Conservation (phyloP, 202 grass and related monocot genomes). For the Panicum hallii region DNA sequence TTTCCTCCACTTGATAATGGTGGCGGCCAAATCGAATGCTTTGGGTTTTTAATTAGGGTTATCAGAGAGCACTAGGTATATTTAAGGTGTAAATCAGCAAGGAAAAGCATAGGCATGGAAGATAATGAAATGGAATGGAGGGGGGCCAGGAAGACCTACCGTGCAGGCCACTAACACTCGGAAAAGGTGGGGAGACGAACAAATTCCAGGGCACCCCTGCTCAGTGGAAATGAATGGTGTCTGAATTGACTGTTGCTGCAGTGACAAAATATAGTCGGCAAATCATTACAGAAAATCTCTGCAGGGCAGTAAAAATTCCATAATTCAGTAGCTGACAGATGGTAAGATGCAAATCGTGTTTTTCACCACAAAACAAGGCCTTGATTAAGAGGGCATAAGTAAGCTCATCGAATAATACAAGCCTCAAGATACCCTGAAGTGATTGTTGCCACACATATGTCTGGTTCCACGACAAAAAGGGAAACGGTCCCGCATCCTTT, state of each 20-base stretch:
- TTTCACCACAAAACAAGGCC: constrained; percentile 37
- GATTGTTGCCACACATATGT: constrained; percentile 47
- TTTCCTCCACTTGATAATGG: constrained; percentile 61
- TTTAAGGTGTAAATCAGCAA: constrained; percentile 51
- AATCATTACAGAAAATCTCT: constrained; percentile 54
- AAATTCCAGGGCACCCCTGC: constrained; percentile 49
- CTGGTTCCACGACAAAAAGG: constrained; percentile 25
- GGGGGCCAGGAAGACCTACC: constrained; percentile 47
- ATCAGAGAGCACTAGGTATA: constrained; percentile 63
- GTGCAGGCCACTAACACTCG: constrained; percentile 42
- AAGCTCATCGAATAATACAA: constrained; percentile 49
- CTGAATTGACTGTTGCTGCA: constrained; percentile 57
- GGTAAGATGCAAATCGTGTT: constrained; percentile 32
- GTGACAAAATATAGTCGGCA: constrained; percentile 49
- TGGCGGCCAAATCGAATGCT: constrained; percentile 59
- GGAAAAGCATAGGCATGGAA: constrained; percentile 47
- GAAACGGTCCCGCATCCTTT: constrained; percentile 40
- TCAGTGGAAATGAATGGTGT: constrained; percentile 49
- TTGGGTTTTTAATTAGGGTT: constrained; percentile 50
- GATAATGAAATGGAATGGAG: constrained; percentile 45
- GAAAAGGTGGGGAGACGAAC: constrained; percentile 44
- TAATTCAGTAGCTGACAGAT: constrained; percentile 47
- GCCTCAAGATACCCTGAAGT: constrained; percentile 48
- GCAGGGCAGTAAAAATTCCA: constrained; percentile 41
- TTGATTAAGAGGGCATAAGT: constrained; percentile 44